These are phyloP conservation scores for Marchantia polymorpha DNA, from an alignment of 225 moss, liverwort and hornwort species.

Conservation along the genomic window DNA sequence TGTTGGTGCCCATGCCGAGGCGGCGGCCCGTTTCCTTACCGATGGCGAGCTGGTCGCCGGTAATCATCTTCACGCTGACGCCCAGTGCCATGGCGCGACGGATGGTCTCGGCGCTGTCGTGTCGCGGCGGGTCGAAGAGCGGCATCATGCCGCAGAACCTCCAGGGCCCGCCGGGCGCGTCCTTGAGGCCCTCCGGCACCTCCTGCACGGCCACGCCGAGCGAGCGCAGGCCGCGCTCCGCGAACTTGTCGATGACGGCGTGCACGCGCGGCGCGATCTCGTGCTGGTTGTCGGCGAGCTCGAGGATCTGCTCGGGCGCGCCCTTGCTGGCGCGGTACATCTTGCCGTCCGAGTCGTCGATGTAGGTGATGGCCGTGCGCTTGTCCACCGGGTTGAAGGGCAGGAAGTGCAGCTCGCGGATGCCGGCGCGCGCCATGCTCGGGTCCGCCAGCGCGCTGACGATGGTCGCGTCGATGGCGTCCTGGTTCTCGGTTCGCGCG, in stretches of 20 bases:
- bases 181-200: too few species aligned
- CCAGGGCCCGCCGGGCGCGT: too few species aligned
- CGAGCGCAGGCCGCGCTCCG: neutral
- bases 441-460: neutral
- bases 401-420: conserved; percentile 3
- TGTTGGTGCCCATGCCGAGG: neutral
- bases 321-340: conserved; percentile 12
- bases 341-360: conserved; percentile 5
- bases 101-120: too few species aligned
- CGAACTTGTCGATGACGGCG: neutral
- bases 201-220: neutral
- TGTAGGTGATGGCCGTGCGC: neutral
- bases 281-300: neutral
- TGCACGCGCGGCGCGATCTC: conserved; percentile 6
- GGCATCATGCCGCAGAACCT: too few species aligned
- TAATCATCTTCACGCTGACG: too few species aligned
- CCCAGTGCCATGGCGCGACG: too few species aligned
- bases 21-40: too few species aligned
- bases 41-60: too few species aligned
- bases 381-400: too few species aligned
- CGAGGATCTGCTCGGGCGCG: neutral
- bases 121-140: too few species aligned
- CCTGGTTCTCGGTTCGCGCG: neutral
- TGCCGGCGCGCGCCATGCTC: neutral
- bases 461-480: conserved; percentile 14